Percentiles rank a stretch among this genome's conserved stretches.
phyloP scores from a whole-genome alignment of 2,329 filamentous ascomycete species.

The Talaromyces sp. region DNA sequence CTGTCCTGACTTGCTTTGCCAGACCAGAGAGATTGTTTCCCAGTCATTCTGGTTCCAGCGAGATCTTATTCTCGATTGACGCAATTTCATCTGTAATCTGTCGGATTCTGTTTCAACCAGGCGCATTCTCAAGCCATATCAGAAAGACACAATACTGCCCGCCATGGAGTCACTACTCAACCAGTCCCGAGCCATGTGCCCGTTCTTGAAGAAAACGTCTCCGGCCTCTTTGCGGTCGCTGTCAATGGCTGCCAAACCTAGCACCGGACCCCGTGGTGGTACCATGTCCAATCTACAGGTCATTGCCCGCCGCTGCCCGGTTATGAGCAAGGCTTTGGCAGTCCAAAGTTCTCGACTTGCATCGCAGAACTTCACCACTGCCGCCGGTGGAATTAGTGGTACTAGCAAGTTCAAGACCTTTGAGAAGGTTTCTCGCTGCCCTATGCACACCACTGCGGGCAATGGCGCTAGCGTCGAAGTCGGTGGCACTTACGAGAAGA shows the following conservation, averaged over 20 bases:
- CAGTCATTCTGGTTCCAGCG: neutral
- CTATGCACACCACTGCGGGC: slow-evolving; percentile 73
- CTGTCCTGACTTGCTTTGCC: too few species aligned
- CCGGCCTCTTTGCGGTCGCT: slow-evolving; percentile 86
- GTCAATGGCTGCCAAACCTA: slow-evolving; percentile 58
- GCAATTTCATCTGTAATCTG: neutral
- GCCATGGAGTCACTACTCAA: slow-evolving; percentile 82
- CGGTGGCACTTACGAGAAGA: slow-evolving; percentile 41
- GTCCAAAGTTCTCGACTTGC: slow-evolving; percentile 59
- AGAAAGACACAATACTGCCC: neutral
- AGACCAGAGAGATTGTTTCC: neutral
- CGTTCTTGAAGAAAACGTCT: slow-evolving; percentile 91
- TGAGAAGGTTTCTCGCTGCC: slow-evolving; percentile 50
- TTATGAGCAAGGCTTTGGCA: slow-evolving; percentile 97
- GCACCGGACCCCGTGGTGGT: slow-evolving; percentile 69
- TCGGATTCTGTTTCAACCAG: neutral
- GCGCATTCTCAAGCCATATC: neutral
- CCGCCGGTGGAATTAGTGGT: slow-evolving; percentile 25
- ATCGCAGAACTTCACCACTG: slow-evolving; percentile 37
- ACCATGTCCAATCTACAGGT: slow-evolving; percentile 97
- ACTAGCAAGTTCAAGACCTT: slow-evolving; percentile 38
- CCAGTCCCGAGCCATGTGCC: slow-evolving; percentile 94
- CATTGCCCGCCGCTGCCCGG: slow-evolving; percentile 87
- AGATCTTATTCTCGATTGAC: neutral
- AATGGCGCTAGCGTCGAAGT: slow-evolving; percentile 74